Conservation (phyloP, 2,329 filamentous ascomycete species). For the Diaporthe amygdali region DNA sequence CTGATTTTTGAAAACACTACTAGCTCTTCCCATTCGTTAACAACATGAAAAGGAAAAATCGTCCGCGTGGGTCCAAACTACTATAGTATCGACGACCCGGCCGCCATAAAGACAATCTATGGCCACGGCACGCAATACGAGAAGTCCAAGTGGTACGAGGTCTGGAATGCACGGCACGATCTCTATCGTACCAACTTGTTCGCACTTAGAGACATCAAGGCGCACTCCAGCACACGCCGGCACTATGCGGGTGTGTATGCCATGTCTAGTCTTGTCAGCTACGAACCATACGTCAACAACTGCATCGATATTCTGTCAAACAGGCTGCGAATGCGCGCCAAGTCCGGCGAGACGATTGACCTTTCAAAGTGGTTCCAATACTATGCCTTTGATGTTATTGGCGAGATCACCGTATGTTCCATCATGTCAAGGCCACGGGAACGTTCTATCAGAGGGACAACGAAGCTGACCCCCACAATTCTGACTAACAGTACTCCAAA, state of each 20-base stretch:
- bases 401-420: conserved; percentile 45
- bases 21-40: neutral
- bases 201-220: conserved; percentile 37
- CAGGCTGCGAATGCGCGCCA: conserved; percentile 42
- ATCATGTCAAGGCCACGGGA: too few relatives aligned
- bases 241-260: conserved; percentile 50
- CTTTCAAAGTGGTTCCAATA: conserved; percentile 49
- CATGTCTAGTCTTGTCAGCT: conserved; percentile 52
- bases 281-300: conserved; percentile 54
- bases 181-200: conserved; percentile 33
- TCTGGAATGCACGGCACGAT: neutral
- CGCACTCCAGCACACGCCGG: conserved; percentile 43
- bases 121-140: conserved; percentile 13
- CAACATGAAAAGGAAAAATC: neutral
- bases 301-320: conserved; percentile 46
- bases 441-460: too few relatives aligned
- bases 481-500: conserved; percentile 55
- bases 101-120: conserved; percentile 16
- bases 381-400: conserved; percentile 57
- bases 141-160: conserved; percentile 12
- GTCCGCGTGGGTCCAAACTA: conserved; percentile 16
- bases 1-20: neutral
- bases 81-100: conserved; percentile 17
- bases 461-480: conserved; percentile 55
- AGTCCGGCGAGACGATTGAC: conserved; percentile 38